These are phyloP conservation scores for Fomitopsis pinicola DNA, from an alignment of 1,284 basidiomycete species.

Conservation along the genomic window DNA sequence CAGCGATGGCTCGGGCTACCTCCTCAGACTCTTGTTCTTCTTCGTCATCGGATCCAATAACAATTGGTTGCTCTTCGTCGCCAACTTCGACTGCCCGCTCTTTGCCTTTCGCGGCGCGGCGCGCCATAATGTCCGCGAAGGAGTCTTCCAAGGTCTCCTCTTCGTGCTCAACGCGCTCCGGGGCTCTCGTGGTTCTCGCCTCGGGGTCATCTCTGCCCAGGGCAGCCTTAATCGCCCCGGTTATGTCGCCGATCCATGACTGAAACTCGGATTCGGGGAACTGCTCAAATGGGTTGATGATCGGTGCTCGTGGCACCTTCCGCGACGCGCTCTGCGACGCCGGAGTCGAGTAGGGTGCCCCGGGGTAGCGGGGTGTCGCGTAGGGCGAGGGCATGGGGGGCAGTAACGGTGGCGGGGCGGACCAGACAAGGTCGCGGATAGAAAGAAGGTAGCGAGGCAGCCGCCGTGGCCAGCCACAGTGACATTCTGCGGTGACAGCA, in stretches of 20 bases:
- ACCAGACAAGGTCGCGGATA: not conserved
- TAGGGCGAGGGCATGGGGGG: not conserved
- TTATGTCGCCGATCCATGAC: conserved; percentile 62
- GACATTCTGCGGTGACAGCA: not conserved
- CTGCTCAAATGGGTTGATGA: conserved; percentile 66
- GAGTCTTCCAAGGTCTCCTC: conserved; percentile 43
- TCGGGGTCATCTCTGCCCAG: conserved; percentile 38
- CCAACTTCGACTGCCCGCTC: conserved; percentile 55
- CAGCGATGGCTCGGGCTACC: conserved; percentile 9
- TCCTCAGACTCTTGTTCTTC: conserved; percentile 26
- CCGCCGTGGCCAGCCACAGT: not conserved
- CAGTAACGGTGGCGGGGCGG: not conserved
- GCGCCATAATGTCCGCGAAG: conserved; percentile 46
- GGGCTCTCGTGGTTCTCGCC: conserved; percentile 6
- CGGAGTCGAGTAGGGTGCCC: conserved; percentile 18
- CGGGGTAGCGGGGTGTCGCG: conserved; percentile 1
- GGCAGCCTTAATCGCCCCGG: conserved; percentile 47
- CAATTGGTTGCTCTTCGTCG: conserved; percentile 41
- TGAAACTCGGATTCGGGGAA: conserved; percentile 64
- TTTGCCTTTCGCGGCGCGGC: conserved; percentile 53
- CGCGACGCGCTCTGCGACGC: conserved; percentile 11
- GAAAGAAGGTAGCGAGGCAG: not conserved
- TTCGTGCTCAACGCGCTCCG: conserved; percentile 10
- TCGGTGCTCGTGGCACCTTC: conserved; percentile 37
- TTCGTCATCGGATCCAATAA: conserved; percentile 32